Evolutionary conservation across 2,329 filamentous ascomycete genomes (phyloP).

Genomic region (Colletotrichum kahawae): DNA sequence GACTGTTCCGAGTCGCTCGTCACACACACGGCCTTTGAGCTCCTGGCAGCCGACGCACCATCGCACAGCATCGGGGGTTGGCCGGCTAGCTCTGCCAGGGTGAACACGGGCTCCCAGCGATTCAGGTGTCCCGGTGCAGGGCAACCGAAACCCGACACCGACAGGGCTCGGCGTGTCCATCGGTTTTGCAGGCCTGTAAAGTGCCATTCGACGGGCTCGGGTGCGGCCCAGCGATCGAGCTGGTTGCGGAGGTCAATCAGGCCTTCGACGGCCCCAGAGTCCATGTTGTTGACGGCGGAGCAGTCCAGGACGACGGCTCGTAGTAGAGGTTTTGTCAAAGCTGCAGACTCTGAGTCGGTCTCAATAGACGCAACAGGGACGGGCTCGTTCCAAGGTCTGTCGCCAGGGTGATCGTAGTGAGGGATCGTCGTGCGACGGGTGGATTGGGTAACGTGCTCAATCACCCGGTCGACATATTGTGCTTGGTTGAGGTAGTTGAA

Average conservation of each 20-base stretch:
- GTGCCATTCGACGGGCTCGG: slow-evolving; percentile 54
- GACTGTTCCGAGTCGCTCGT: background rate
- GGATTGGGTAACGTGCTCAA: slow-evolving; percentile 45
- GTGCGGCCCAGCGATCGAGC: slow-evolving; percentile 57
- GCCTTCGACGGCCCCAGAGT: slow-evolving; percentile 62
- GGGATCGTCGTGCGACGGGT: slow-evolving; percentile 38
- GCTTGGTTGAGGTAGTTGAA: slow-evolving; percentile 63
- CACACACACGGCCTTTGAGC: background rate
- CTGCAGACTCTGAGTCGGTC: background rate
- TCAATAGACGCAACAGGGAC: slow-evolving; percentile 30
- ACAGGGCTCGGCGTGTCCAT: slow-evolving; percentile 62
- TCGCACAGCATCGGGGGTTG: background rate
- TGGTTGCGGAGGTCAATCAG: slow-evolving; percentile 59
- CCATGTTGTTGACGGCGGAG: slow-evolving; percentile 59
- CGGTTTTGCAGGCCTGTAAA: slow-evolving; percentile 58
- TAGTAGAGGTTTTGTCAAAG: slow-evolving; percentile 41
- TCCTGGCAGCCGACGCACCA: accelerated
- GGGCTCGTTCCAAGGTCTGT: slow-evolving; percentile 62
- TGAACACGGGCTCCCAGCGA: slow-evolving; percentile 21
- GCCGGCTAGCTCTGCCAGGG: slow-evolving; percentile 24
- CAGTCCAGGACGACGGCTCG: slow-evolving; percentile 63
- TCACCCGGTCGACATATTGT: slow-evolving; percentile 55
- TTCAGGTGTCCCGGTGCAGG: slow-evolving; percentile 22
- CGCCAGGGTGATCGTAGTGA: slow-evolving; percentile 10
- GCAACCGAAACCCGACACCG: slow-evolving; percentile 60